Base-by-base conservation (phyloP, 1,139 yeast genomes). In the Keqinozyma sinolaborantium region DNA sequence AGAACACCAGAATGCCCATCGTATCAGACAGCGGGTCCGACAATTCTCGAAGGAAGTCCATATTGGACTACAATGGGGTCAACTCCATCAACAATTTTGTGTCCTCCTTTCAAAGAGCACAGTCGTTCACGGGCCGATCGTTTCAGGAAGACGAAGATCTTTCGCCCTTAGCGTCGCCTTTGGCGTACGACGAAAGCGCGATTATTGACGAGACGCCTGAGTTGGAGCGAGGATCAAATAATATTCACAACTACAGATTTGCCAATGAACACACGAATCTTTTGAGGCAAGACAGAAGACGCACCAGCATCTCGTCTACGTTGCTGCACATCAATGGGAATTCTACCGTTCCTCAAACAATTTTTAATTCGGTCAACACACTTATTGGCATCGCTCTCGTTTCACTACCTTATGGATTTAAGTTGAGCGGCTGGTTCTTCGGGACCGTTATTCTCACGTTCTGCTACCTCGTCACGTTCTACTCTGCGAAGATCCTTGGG, bases 331-430 rank as follows among this genome's bases (percentile, higher is more conserved):
- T 43, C 2, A 42, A 44, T 1, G 69, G 68, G 3, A 48, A 47
- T 26, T 64, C 71, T 0, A 88, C 97, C 0, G 82, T 79, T 0
- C 83, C 90, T 1, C 97, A 90, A 54, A 90, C 97, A 0, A 64
- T 85, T 14, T 87, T 90, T 64, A 90, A 90, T 52, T 79, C 95
- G 3, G 80, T 88, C 34, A 90, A 90, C 53, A 84, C 88, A 0
- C 63, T 88, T 26, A 78, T 88, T 47, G 97, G 97, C 0, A 77
- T 90, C 28, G 97, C 95, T 3, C 70, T 90, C 48, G 67, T 90
- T 23, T 82, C 96, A 1, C 64, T 90, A 30, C 95, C 97, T 0
- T 69, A 83, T 45, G 97, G 92, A 0, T 62, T 90, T 41, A 75
- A 70, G 40, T 70, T 83, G 33, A 73, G 95, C 0, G 97, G 97